These are phyloP conservation scores for Pseudogymnoascus pannorum DNA, from an alignment of 2,329 filamentous ascomycete species.

Conservation along the genomic window DNA sequence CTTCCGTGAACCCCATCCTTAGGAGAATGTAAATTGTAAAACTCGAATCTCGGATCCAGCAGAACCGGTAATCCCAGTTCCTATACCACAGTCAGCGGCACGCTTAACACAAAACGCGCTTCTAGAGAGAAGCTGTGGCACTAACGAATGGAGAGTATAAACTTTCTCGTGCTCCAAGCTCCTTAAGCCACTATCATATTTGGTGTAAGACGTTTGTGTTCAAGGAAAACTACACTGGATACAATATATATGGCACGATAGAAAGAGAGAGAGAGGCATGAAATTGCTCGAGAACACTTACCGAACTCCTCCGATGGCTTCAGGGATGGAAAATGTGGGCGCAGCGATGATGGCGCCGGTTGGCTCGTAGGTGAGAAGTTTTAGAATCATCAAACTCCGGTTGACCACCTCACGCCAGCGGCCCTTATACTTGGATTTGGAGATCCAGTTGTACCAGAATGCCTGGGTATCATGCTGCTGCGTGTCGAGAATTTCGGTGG, in stretches of 20 bases:
- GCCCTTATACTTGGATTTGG: conserved; percentile 62
- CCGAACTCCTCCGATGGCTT: conserved; percentile 59
- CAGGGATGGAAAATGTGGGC: conserved; percentile 70
- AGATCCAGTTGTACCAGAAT: conserved; percentile 70
- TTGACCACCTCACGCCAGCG: conserved; percentile 66
- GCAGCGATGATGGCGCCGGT: conserved; percentile 71
- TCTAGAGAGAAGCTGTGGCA: not conserved
- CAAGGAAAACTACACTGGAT: not conserved
- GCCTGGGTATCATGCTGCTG: conserved; percentile 63
- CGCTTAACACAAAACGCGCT: not conserved
- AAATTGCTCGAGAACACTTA: conserved; percentile 20
- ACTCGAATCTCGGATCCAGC: conserved; percentile 69
- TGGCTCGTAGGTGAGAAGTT: conserved; percentile 70
- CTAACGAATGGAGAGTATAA: not conserved
- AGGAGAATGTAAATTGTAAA: conserved; percentile 74
- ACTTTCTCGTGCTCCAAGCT: not conserved
- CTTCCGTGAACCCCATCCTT: conserved; percentile 65
- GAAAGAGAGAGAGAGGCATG: not conserved
- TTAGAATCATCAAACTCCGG: conserved; percentile 65
- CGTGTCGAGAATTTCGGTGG: conserved; percentile 48
- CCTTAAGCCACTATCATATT: not conserved
- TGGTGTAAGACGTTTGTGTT: not conserved
- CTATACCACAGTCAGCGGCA: conserved; percentile 21
- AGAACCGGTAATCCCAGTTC: conserved; percentile 70
- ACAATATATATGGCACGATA: not conserved